Conservation (phyloP, 1,284 basidiomycete species). For the Porodaedalea pini region DNA sequence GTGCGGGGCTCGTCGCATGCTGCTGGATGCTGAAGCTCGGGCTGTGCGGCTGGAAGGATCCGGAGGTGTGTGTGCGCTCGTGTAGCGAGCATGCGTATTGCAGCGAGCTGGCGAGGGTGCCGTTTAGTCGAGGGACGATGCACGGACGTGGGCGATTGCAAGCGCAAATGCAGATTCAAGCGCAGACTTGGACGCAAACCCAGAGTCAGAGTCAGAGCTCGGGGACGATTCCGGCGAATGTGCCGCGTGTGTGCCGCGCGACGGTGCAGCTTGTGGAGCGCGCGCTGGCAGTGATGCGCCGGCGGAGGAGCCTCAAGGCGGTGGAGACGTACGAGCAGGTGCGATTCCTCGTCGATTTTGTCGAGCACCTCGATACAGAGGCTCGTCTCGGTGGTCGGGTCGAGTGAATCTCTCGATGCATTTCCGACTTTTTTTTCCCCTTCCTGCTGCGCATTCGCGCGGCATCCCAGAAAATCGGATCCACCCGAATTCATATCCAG, state of each 20-base stretch:
- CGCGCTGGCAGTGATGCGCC: constrained; percentile 70
- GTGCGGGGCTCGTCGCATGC: constrained; percentile 90
- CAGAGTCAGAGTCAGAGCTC: background rate
- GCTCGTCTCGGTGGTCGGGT: background rate
- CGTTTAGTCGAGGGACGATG: background rate
- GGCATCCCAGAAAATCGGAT: no score
- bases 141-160: background rate
- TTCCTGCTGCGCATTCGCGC: no score
- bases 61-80: constrained; percentile 23
- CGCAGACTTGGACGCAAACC: background rate
- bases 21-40: constrained; percentile 94
- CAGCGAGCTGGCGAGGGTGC: background rate
- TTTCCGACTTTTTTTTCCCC: no score
- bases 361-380: constrained; percentile 54
- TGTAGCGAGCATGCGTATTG: background rate
- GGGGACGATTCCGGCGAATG: constrained; percentile 12
- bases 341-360: constrained; percentile 77
- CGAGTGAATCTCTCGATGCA: background rate
- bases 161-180: background rate
- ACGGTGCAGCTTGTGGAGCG: constrained; percentile 69
- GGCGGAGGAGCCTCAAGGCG: constrained; percentile 78
- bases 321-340: constrained; percentile 93
- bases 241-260: constrained; percentile 20
- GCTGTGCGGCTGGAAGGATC: constrained; percentile 66
- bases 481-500: no score